Base-by-base conservation (phyloP, 306 rosid genomes). In the Medicago ruthenica region DNA sequence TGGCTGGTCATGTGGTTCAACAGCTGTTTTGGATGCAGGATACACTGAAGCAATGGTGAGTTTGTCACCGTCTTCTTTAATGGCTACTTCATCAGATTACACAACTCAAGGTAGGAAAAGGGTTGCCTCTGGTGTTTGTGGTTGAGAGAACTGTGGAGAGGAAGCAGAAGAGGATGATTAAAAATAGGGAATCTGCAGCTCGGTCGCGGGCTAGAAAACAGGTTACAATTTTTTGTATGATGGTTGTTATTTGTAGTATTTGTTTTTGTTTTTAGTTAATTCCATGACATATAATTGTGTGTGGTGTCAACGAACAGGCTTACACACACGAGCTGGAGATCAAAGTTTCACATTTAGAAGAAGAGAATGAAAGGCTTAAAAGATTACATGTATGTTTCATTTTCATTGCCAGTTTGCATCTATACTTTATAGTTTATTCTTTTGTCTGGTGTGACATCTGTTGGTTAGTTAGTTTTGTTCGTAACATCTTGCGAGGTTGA, bases 121-220 rank as follows among this genome's bases (percentile, higher is more conserved):
- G 79, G 87, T 87, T 53, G 83, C 87, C 50, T 83, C 96, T 4
- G 97, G 85, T 62, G 87, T 80, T n/a, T 66, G 85, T 86, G 54
- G 88, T 88, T 44, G 97, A 89, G 96, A 95, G 82, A 84, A 92
- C 92, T 13, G 96, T 92, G 4, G 99, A 95, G 85, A 82, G 99
- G 74, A 86, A 93, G 81, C 97, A 95, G 74, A 95, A 95, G 82
- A 87, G 99, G 80, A 95, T 96, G 99, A 96, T 96, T 16, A 96
- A 96, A 81, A 96, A 96, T 68, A 83, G 99, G 73, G 99, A 92
- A 86, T 96, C 99, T 22, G 99, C 99, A 21, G 99, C 99, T 6
- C 89, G 99, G 71, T 96, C 99, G 60, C 85, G 99, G 41, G 98
- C 97, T 45, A 87, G 99, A 87, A 92, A 91, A 85, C 99, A 96